Percentiles rank a stretch among this genome's conserved stretches.
phyloP scores from a whole-genome alignment of 164 flowering plant genomes.

The Litsea cubeba region DNA sequence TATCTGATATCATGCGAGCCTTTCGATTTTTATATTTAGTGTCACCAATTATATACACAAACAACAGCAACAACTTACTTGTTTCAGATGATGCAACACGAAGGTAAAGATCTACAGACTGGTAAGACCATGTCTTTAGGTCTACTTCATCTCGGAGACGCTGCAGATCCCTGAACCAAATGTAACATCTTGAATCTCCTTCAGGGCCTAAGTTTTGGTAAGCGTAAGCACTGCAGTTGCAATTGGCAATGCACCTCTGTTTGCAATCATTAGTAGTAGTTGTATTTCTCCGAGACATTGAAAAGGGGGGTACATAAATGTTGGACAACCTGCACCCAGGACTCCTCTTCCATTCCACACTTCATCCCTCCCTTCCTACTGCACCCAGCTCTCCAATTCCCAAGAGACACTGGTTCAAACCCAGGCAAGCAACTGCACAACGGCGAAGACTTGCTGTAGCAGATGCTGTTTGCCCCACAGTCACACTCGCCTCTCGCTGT shows the following conservation, averaged over 20 bases:
- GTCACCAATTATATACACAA: no score
- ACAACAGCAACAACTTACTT: background rate
- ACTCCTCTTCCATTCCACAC: background rate
- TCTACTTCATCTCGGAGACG: background rate
- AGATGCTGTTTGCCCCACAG: background rate
- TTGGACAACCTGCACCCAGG: background rate
- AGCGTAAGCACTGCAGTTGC: constrained; percentile 7
- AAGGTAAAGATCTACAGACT: background rate
- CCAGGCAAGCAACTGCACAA: background rate
- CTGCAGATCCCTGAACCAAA: background rate
- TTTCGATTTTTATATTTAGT: background rate
- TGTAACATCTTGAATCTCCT: background rate
- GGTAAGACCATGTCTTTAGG: background rate
- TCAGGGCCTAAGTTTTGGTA: background rate
- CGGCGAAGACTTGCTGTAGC: background rate
- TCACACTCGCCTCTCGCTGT: background rate
- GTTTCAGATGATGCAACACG: background rate
- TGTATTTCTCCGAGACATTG: background rate
- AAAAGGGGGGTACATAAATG: background rate
- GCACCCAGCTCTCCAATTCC: background rate
- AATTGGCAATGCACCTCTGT: background rate
- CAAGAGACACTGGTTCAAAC: background rate
- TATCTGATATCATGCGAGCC: background rate
- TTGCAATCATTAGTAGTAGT: background rate
- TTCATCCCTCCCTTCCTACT: background rate